Conservation (phyloP, 495 filamentous ascomycete genomes). For the Neurospora intermedia region DNA sequence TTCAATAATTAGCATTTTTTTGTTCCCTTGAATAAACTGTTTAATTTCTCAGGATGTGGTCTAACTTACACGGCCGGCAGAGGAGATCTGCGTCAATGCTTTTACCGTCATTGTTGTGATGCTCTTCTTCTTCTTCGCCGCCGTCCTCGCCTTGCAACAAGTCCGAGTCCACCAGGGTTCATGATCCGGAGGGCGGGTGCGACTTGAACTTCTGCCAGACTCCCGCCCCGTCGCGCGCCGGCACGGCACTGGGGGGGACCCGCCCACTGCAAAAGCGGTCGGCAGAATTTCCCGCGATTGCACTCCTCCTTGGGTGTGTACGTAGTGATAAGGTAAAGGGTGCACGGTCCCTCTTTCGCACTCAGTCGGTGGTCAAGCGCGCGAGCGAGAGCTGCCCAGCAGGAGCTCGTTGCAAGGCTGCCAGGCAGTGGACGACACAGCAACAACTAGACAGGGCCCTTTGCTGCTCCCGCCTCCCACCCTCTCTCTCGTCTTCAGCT, state of each 20-base stretch:
- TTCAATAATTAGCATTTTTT: neutral
- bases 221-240: neutral
- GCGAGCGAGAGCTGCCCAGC: neutral
- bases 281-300: slow-evolving; percentile 6
- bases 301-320: neutral
- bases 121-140: slow-evolving; percentile 12
- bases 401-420: neutral
- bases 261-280: neutral
- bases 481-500: neutral
- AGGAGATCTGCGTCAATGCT: slow-evolving; percentile 47
- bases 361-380: neutral
- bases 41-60: neutral
- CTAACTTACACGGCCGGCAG: slow-evolving; percentile 47
- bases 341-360: neutral
- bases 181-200: slow-evolving; percentile 7
- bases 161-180: slow-evolving; percentile 3
- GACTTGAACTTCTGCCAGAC: slow-evolving; percentile 1
- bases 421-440: neutral
- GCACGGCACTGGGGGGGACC: neutral
- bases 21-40: neutral
- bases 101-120: slow-evolving; percentile 51
- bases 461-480: neutral
- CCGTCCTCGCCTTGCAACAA: slow-evolving; percentile 5
- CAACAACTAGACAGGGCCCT: neutral
- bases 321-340: neutral